A percentile compares a stretch with the other conserved stretches of the same genome.
Evolutionary conservation across 768 basidiomycete genomes (phyloP).

Genomic region (Amanita phalloides): DNA sequence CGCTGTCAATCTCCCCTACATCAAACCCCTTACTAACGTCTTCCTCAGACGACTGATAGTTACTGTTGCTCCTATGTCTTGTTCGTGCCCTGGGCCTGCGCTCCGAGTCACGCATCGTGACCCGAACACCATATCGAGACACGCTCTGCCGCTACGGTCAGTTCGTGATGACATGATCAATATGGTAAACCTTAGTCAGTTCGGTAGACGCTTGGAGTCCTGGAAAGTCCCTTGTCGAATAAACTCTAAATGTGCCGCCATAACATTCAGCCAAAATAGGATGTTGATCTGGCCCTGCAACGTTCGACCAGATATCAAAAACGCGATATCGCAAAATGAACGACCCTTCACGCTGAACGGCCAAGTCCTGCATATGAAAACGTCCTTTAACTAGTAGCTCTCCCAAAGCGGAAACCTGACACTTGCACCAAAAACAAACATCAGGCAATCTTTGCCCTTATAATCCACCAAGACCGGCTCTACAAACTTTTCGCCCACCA

Average conservation of each 20-base stretch:
- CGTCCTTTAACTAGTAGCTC: slow-evolving; percentile 1
- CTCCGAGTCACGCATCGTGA: slow-evolving; percentile 29
- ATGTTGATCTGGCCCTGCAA: slow-evolving; percentile 16
- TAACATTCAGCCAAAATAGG: slow-evolving; percentile 53
- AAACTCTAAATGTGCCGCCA: slow-evolving; percentile 58
- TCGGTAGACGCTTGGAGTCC: slow-evolving; percentile 60
- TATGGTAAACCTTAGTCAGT: slow-evolving; percentile 44
- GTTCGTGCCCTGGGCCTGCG: slow-evolving; percentile 26
- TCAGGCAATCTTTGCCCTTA: slow-evolving; percentile 37
- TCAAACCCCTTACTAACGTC: not conserved
- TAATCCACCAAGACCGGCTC: slow-evolving; percentile 45
- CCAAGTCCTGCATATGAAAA: slow-evolving; percentile 40
- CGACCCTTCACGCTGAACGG: slow-evolving; percentile 54
- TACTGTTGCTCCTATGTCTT: not conserved
- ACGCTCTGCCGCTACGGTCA: slow-evolving; percentile 14
- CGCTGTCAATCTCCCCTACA: not conserved
- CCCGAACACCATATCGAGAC: slow-evolving; percentile 29
- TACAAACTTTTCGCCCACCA: slow-evolving; percentile 55
- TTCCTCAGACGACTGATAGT: slow-evolving; percentile 4
- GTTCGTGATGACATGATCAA: not conserved
- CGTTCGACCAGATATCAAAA: slow-evolving; percentile 45
- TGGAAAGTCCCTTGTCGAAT: slow-evolving; percentile 68
- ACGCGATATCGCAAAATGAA: slow-evolving; percentile 65
- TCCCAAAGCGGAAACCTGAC: not conserved
- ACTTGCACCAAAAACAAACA: slow-evolving; percentile 57